phyloP scores from a whole-genome alignment of 805 yeast genomes.

The Blastobotrys peoriensis region DNA sequence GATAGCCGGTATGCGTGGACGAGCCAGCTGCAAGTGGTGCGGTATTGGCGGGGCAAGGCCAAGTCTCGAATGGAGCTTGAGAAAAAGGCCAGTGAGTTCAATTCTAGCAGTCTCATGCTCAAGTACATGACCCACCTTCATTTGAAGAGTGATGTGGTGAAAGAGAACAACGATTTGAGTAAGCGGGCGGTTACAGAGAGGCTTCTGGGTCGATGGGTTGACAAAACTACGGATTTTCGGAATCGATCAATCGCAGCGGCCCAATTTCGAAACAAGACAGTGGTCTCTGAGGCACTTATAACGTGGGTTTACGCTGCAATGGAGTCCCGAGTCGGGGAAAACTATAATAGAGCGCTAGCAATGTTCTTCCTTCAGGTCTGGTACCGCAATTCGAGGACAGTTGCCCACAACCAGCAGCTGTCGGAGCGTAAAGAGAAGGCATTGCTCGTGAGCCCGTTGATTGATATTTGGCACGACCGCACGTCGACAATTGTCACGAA shows the following conservation, averaged over 20 bases:
- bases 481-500: background rate
- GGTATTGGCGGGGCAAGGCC: background rate
- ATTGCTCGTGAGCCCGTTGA: background rate
- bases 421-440: background rate
- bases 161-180: background rate
- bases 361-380: background rate
- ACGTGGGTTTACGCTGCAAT: background rate
- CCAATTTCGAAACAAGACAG: too few species aligned
- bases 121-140: background rate
- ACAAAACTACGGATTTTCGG: background rate
- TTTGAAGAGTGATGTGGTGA: background rate
- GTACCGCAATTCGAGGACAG: background rate
- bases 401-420: background rate
- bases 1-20: background rate
- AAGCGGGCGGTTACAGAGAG: background rate
- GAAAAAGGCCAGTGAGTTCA: background rate
- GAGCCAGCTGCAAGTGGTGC: background rate
- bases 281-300: background rate
- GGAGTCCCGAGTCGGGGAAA: background rate
- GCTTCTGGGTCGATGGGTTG: background rate
- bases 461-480: background rate
- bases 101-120: background rate
- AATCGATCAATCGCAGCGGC: background rate
- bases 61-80: background rate
- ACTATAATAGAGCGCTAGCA: background rate